phyloP scores from a whole-genome alignment of 805 yeast species.

The Cyberlindnera mrakii region DNA sequence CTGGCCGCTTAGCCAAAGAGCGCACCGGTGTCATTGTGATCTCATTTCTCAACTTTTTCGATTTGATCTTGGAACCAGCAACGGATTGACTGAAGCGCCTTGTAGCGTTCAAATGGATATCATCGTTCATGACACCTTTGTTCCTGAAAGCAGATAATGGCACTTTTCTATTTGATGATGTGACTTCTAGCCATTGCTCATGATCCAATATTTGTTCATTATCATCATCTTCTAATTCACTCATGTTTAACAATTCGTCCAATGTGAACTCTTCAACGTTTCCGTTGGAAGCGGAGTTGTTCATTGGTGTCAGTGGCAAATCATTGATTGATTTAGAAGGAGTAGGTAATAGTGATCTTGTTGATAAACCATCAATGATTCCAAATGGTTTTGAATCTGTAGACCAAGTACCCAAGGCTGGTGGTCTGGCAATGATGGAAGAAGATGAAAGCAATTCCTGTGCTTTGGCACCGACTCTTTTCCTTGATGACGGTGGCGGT shows the following conservation, averaged over 20 bases:
- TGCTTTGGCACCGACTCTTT: conserved; percentile 66
- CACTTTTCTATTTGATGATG: conserved; percentile 44
- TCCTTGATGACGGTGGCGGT: conserved; percentile 61
- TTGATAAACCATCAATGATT: conserved; percentile 89
- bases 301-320: background rate
- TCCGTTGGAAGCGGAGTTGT: conserved; percentile 21
- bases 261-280: conserved; percentile 43
- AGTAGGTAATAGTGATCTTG: conserved; percentile 64
- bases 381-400: conserved; percentile 83
- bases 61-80: conserved; percentile 1
- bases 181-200: conserved; percentile 27
- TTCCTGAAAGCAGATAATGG: conserved; percentile 91
- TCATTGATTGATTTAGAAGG: conserved; percentile 5
- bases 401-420: conserved; percentile 88
- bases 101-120: conserved; percentile 23
- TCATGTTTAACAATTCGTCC: conserved; percentile 82
- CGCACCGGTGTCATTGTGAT: conserved; percentile 17
- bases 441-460: conserved; percentile 90
- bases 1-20: conserved; percentile 6
- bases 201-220: conserved; percentile 41
- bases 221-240: conserved; percentile 76
- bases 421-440: conserved; percentile 82
- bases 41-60: conserved; percentile 6
- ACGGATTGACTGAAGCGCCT: conserved; percentile 15
- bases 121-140: conserved; percentile 42